These are phyloP conservation scores for Ustilago loliicola DNA, from an alignment of 1,284 basidiomycete genomes.

Conservation along the genomic window DNA sequence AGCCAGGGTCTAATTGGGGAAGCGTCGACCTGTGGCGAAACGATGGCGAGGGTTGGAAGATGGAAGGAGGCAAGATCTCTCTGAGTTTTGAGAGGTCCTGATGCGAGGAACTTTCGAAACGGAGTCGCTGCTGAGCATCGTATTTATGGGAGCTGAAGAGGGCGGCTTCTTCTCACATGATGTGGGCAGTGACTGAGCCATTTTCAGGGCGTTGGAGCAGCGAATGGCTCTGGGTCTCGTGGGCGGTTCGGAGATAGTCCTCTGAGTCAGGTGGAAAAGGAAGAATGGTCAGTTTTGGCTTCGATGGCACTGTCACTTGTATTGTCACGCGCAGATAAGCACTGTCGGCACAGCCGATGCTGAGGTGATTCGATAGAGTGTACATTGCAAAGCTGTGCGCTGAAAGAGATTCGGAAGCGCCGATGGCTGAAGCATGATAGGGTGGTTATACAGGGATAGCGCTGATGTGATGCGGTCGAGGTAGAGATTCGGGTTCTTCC, in stretches of 20 bases:
- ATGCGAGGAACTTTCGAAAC: neutral
- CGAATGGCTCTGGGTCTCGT: too few species aligned
- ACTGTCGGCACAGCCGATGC: slow-evolving; percentile 6
- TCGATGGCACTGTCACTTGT: neutral
- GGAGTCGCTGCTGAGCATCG: neutral
- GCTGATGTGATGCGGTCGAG: neutral
- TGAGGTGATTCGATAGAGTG: neutral
- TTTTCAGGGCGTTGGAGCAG: too few species aligned
- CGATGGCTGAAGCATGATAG: slow-evolving; percentile 5
- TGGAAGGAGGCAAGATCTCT: neutral
- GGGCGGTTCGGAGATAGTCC: neutral
- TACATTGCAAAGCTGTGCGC: neutral
- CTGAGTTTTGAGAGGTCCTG: neutral
- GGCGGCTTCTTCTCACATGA: neutral
- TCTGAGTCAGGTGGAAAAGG: neutral
- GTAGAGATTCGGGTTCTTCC: neutral
- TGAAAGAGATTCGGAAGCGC: neutral
- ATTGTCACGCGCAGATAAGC: neutral
- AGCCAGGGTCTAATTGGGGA: neutral
- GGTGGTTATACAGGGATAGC: neutral
- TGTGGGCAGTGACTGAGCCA: too few species aligned
- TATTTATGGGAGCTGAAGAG: neutral
- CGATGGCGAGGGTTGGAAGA: neutral
- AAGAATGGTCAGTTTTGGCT: neutral
- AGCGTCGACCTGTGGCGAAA: neutral